These are phyloP conservation scores for Emericellopsis cladophorae DNA, from an alignment of 2,329 filamentous ascomycete species.

Conservation along the genomic window DNA sequence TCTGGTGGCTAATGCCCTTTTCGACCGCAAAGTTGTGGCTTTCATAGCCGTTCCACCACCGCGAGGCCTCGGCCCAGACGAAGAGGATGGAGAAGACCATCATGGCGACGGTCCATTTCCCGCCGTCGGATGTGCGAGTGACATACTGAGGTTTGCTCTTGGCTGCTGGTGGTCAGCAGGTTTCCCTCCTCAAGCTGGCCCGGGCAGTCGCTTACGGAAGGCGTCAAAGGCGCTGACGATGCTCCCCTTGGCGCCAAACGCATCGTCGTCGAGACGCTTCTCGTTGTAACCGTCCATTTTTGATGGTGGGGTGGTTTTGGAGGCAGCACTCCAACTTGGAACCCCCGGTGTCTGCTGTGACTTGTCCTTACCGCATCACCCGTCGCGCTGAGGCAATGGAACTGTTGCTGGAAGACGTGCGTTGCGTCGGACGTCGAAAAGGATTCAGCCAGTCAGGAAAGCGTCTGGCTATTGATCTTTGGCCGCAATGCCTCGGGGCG, in stretches of 20 bases:
- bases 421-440: too few species aligned
- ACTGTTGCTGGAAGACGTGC: too few species aligned
- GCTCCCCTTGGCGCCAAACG: constrained; percentile 61
- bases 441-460: too few species aligned
- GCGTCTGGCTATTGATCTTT: background rate
- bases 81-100: constrained; percentile 62
- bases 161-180: constrained; percentile 36
- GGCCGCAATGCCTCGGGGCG: too few species aligned
- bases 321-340: too few species aligned
- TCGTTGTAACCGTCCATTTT: constrained; percentile 70
- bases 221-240: constrained; percentile 87
- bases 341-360: too few species aligned
- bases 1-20: constrained; percentile 71
- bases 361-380: too few species aligned
- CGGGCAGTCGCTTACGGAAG: constrained; percentile 56
- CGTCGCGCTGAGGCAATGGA: too few species aligned
- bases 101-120: constrained; percentile 86
- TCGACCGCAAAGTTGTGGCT: constrained; percentile 88
- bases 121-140: constrained; percentile 70
- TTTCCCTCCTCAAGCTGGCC: background rate
- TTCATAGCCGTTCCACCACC: constrained; percentile 78
- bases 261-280: constrained; percentile 60
- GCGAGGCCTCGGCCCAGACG: constrained; percentile 61
- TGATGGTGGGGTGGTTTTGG: background rate
- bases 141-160: constrained; percentile 95